A percentile compares a stretch with the other conserved stretches of the same genome.
Conservation (phyloP, 2,329 filamentous ascomycete genomes). For the Fusarium sp. region DNA sequence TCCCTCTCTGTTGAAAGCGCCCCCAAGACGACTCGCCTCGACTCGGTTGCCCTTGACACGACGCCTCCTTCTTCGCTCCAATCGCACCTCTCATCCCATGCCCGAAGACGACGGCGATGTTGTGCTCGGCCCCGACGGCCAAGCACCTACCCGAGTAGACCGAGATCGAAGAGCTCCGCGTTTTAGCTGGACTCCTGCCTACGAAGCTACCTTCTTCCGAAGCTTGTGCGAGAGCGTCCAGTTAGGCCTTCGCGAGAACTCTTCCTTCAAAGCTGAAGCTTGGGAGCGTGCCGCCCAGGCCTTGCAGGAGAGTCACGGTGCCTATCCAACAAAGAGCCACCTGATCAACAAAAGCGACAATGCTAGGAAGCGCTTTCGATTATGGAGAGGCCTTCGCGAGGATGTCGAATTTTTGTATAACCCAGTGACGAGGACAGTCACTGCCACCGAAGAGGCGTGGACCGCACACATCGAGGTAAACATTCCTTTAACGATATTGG, state of each 20-base stretch:
- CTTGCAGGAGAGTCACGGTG: slow-evolving; percentile 66
- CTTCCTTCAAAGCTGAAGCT: slow-evolving; percentile 72
- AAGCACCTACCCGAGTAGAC: slow-evolving; percentile 50
- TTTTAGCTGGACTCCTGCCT: slow-evolving; percentile 71
- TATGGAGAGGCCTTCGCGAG: slow-evolving; percentile 70
- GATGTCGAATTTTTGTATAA: slow-evolving; percentile 70
- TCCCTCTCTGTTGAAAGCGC: not conserved
- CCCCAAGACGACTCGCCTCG: not conserved
- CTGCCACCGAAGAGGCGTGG: slow-evolving; percentile 69
- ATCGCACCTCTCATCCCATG: slow-evolving; percentile 48
- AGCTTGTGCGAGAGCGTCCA: slow-evolving; percentile 71
- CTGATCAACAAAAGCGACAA: slow-evolving; percentile 75
- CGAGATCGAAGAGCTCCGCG: slow-evolving; percentile 61
- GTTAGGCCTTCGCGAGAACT: slow-evolving; percentile 67
- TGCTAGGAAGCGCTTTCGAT: slow-evolving; percentile 71
- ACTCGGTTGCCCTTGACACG: not conserved
- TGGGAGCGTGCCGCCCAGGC: slow-evolving; percentile 69
- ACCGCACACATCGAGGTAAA: slow-evolving; percentile 67
- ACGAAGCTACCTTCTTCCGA: slow-evolving; percentile 71
- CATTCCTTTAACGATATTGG: slow-evolving; percentile 28
- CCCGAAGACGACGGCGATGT: slow-evolving; percentile 55
- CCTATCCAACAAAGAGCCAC: slow-evolving; percentile 70
- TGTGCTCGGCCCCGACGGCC: slow-evolving; percentile 52
- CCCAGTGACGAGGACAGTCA: slow-evolving; percentile 62
- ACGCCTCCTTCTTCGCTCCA: slow-evolving; percentile 1